phyloP scores from a whole-genome alignment of 148 eudicot species.

The Salicornia ramosissima region DNA sequence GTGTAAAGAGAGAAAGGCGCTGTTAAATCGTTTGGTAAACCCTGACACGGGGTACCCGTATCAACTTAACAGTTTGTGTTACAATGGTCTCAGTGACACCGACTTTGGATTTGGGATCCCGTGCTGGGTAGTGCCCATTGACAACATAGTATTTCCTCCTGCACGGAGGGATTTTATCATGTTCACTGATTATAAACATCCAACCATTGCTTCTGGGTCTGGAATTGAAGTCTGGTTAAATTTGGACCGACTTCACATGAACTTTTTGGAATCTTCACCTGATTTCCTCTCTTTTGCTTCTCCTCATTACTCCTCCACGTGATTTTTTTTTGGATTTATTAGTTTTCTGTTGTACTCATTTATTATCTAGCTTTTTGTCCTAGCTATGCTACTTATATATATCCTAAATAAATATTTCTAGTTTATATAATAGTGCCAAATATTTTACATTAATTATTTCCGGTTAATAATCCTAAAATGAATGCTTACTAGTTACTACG shows the following conservation, averaged over 20 bases:
- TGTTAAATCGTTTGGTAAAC: not conserved
- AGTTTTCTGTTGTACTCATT: too few relatives aligned
- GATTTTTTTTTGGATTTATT: too few relatives aligned
- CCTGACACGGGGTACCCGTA: not conserved
- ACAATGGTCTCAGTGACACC: conserved; percentile 1
- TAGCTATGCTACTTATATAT: too few relatives aligned
- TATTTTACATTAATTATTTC: too few relatives aligned
- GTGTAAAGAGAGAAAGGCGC: not conserved
- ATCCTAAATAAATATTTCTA: too few relatives aligned
- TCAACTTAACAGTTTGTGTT: conserved; percentile 1
- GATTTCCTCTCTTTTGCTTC: conserved; percentile 18
- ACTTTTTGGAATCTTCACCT: not conserved
- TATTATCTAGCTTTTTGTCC: too few relatives aligned
- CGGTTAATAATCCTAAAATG: too few relatives aligned
- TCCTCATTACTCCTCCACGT: not conserved
- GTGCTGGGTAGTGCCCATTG: not conserved
- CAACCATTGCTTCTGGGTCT: not conserved
- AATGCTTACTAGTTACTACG: too few relatives aligned
- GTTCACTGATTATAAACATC: conserved; percentile 7
- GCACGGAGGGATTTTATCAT: conserved; percentile 9
- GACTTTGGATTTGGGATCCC: conserved; percentile 20
- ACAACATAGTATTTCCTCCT: conserved; percentile 1
- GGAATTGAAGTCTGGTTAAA: conserved; percentile 21
- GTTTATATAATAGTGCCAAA: too few relatives aligned
- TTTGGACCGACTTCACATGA: conserved; percentile 9